Evolutionary conservation across 2,329 filamentous ascomycete species (phyloP), one percentile per base, ranked within the genome.

Genomic region (Epichloe glyceriae): DNA sequence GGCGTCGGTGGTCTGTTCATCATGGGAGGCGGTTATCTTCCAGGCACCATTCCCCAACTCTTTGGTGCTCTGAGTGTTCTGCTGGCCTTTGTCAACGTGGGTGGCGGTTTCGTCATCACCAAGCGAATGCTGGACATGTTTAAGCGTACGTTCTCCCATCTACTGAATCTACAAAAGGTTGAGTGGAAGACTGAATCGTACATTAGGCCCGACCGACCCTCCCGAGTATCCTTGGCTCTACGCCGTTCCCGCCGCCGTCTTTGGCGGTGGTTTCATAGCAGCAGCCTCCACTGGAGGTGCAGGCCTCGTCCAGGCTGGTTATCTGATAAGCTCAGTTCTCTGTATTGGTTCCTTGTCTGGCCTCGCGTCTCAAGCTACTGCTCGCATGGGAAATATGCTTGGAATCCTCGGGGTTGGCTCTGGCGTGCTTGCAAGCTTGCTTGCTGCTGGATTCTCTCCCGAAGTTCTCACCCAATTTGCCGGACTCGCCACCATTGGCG

Each of bases 101-200:
- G 86, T 0, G 89, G 89, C 52, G 89, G 89, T 0, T 95, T 95
- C 54, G 85, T 94, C 42, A 88, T 95, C 53, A 94, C 88, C 3
- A 94, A 94, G 69, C 78, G 89, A 55, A 95, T 95, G 89, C 73
- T 95, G 42, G 88, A 95, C 64, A 91, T 91, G 86, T 91, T 91
- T 64, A 86, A 85, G 62, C 78, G 86, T 73, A 61, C 59, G 76
- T 64, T 41, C 2, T 33, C 22, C 14, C 2, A 22, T 5, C 15
- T 1, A 22, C 8, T 15, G 7, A 10, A 26, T 26, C 11, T 14
- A 5, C 14, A 5, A 11, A 20, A 8, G 8, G 15, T 17, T 1
- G 2, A 50, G 22, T 59, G 64, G 50, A 64, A 42, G 1, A 15
- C 14, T 2, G 5, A 46, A 11, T 5, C 22, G 34, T 15, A 19